phyloP scores from a whole-genome alignment of 2,329 filamentous ascomycete species.

The Aureobasidium leucospermi region DNA sequence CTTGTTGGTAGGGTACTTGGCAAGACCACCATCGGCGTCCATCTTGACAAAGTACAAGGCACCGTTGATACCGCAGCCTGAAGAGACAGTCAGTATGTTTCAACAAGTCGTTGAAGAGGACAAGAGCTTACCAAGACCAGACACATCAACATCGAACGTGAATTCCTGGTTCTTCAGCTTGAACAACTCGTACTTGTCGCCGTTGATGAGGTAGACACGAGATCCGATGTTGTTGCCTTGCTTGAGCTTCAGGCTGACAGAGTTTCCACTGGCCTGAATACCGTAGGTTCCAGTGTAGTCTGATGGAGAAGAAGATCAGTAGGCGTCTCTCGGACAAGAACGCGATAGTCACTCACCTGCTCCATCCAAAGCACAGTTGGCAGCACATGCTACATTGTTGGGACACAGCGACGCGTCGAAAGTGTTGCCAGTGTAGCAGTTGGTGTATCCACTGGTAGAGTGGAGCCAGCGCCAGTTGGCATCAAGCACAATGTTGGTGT shows the following conservation, averaged over 20 bases:
- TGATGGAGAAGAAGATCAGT: background rate
- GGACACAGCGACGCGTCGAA: constrained; percentile 36
- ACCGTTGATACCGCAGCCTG: constrained; percentile 61
- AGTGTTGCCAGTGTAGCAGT: constrained; percentile 42
- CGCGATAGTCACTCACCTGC: constrained; percentile 17
- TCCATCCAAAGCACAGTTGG: constrained; percentile 36
- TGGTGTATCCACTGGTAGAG: constrained; percentile 36
- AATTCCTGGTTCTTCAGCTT: constrained; percentile 61
- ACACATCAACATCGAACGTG: constrained; percentile 66
- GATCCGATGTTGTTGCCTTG: constrained; percentile 43
- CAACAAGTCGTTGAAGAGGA: too few relatives aligned
- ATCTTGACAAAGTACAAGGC: constrained; percentile 61
- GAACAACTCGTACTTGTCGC: constrained; percentile 58
- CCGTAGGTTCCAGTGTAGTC: constrained; percentile 38
- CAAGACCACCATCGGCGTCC: constrained; percentile 51
- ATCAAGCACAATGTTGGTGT: constrained; percentile 34
- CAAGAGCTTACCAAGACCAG: constrained; percentile 40
- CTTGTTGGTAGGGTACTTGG: constrained; percentile 30
- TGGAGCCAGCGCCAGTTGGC: constrained; percentile 47
- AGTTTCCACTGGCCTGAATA: constrained; percentile 45
- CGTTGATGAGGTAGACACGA: constrained; percentile 40
- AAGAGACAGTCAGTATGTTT: background rate
- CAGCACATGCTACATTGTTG: constrained; percentile 30
- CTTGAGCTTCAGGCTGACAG: constrained; percentile 51
- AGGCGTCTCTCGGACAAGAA: background rate